phyloP scores from a whole-genome alignment of 1,139 yeast genomes.

The Hanseniaspora uvarum region DNA sequence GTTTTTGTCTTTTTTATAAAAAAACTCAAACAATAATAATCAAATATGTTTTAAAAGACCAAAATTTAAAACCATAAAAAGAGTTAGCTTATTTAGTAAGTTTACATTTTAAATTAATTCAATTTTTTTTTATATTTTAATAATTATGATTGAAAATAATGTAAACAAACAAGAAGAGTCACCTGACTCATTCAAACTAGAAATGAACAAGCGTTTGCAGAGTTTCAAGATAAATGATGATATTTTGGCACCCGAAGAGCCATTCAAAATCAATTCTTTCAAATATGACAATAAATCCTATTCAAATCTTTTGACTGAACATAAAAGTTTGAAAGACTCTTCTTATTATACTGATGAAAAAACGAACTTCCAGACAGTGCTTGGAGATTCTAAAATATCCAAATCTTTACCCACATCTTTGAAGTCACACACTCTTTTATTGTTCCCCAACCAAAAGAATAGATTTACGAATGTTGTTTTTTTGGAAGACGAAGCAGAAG shows the following conservation, averaged over 20 bases:
- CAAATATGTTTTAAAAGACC: too few species aligned
- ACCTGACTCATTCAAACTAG: background rate
- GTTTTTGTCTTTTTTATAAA: too few species aligned
- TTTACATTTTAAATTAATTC: background rate
- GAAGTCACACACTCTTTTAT: background rate
- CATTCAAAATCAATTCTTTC: background rate
- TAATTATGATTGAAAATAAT: background rate
- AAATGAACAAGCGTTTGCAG: background rate
- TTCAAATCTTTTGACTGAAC: background rate
- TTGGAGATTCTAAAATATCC: background rate
- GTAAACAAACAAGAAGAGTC: slow-evolving; percentile 1
- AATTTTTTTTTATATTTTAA: background rate
- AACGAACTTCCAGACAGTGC: background rate
- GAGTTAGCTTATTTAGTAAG: background rate
- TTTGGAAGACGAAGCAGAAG: background rate
- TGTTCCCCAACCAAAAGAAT: background rate
- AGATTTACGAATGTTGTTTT: background rate
- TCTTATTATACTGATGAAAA: background rate
- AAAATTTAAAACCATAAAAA: too few species aligned
- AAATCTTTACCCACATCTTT: background rate
- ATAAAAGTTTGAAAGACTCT: background rate
- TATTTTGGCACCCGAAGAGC: background rate
- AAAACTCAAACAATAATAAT: too few species aligned
- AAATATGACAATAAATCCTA: background rate
- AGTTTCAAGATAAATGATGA: background rate